phyloP scores from a whole-genome alignment of 331 rosid species.

The Ulmus americana region DNA sequence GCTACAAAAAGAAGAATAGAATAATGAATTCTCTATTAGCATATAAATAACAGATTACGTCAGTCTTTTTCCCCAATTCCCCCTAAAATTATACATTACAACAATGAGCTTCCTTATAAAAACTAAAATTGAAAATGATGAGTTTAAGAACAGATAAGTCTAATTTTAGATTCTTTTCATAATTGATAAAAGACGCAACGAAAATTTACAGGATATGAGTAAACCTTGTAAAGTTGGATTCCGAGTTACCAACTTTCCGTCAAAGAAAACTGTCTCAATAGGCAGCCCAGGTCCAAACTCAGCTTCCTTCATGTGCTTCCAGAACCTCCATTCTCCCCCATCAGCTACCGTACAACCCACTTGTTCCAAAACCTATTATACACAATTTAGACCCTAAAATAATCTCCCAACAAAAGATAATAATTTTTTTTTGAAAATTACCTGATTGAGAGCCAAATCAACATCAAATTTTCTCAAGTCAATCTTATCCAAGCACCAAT shows the following conservation, averaged over 20 bases:
- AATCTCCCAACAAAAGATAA: background rate
- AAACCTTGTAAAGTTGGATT: conserved; percentile 45
- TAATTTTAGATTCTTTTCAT: background rate
- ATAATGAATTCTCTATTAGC: background rate
- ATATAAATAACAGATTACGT: no score
- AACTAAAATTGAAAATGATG: no score
- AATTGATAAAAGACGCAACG: background rate
- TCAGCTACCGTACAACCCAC: conserved; percentile 34
- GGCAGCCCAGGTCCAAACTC: conserved; percentile 74
- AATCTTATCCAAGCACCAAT: conserved; percentile 31
- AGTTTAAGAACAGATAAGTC: no score
- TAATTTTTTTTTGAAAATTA: conserved; percentile 4
- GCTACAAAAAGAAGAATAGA: background rate
- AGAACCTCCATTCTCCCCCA: conserved; percentile 51
- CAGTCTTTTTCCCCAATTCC: no score
- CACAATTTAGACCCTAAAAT: background rate
- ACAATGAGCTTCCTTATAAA: no score
- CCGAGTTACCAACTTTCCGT: conserved; percentile 35
- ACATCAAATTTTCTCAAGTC: conserved; percentile 44
- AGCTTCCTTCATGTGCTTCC: conserved; percentile 58
- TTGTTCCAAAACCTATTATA: conserved; percentile 42
- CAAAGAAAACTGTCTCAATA: conserved; percentile 49
- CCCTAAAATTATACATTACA: no score
- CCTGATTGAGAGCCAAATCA: conserved; percentile 53
- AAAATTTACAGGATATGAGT: background rate